Conservation (phyloP, 345 rosid genomes). For the Lumnitzera racemosa region DNA sequence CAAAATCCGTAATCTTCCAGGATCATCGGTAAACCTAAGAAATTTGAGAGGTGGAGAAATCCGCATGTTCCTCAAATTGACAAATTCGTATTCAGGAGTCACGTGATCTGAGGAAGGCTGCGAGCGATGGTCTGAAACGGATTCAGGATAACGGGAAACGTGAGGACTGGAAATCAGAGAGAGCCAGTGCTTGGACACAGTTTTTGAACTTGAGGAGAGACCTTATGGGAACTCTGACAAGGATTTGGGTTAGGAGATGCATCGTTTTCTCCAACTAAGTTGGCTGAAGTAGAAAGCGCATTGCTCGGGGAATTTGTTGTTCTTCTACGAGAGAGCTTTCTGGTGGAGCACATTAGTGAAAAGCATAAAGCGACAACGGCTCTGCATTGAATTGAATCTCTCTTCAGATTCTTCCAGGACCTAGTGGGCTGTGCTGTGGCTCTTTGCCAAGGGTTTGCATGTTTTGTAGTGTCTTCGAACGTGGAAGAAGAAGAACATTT, state of each 20-base stretch:
- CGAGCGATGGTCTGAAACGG: neutral
- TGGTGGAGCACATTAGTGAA: too few species aligned
- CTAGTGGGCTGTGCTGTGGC: too few species aligned
- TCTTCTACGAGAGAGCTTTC: too few species aligned
- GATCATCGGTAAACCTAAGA: constrained; percentile 16
- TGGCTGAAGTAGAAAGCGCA: neutral
- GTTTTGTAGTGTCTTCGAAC: too few species aligned
- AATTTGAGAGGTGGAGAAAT: constrained; percentile 9
- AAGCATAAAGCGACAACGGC: too few species aligned
- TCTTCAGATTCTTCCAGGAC: too few species aligned
- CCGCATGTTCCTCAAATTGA: constrained; percentile 4
- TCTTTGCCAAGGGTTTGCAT: too few species aligned
- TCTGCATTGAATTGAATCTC: too few species aligned
- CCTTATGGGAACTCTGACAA: constrained; percentile 14
- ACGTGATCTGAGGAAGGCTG: neutral
- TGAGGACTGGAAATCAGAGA: constrained; percentile 13
- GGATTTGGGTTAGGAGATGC: neutral
- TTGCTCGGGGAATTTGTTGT: too few species aligned
- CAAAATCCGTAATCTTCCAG: constrained; percentile 11
- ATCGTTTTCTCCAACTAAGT: neutral
- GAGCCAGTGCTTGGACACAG: constrained; percentile 24
- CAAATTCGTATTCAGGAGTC: constrained; percentile 1
- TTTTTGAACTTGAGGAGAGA: constrained; percentile 14
- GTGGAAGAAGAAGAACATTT: too few species aligned
- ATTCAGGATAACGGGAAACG: constrained; percentile 1